phyloP scores from a whole-genome alignment of 2,329 filamentous ascomycete genomes.

The Didymella exigua region DNA sequence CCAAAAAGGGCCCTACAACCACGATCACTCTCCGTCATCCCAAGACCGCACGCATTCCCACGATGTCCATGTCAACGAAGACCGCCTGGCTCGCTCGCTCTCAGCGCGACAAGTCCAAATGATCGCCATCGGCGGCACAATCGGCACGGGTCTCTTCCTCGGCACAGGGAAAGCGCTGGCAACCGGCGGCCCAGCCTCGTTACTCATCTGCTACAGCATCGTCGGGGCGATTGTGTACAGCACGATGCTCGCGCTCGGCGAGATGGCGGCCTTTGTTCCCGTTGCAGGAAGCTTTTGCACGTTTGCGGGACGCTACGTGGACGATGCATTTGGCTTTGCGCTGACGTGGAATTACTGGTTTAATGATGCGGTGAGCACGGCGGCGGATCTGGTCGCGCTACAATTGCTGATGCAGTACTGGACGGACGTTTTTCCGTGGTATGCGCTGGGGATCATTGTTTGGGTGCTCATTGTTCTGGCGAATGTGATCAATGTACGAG shows the following conservation, averaged over 20 bases:
- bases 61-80: conserved; percentile 26
- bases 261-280: conserved; percentile 48
- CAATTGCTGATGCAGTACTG: conserved; percentile 45
- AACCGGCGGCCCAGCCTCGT: conserved; percentile 50
- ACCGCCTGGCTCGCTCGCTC: conserved; percentile 33
- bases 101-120: conserved; percentile 62
- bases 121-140: conserved; percentile 66
- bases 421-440: conserved; percentile 44
- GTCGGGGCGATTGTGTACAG: conserved; percentile 39
- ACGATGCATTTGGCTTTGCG: conserved; percentile 65
- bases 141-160: conserved; percentile 66
- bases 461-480: conserved; percentile 43
- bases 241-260: conserved; percentile 46
- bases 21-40: conserved; percentile 19
- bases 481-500: conserved; percentile 46
- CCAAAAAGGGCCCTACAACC: conserved; percentile 23
- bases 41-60: conserved; percentile 17
- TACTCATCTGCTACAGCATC: conserved; percentile 48
- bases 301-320: conserved; percentile 49
- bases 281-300: conserved; percentile 42
- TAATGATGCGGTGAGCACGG: conserved; percentile 40
- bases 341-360: conserved; percentile 44
- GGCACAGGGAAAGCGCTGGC: conserved; percentile 60
- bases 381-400: conserved; percentile 44
- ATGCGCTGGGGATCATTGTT: conserved; percentile 37